Conservation (phyloP, 2,329 filamentous ascomycete genomes). For the Berkeleyomyces basicola region DNA sequence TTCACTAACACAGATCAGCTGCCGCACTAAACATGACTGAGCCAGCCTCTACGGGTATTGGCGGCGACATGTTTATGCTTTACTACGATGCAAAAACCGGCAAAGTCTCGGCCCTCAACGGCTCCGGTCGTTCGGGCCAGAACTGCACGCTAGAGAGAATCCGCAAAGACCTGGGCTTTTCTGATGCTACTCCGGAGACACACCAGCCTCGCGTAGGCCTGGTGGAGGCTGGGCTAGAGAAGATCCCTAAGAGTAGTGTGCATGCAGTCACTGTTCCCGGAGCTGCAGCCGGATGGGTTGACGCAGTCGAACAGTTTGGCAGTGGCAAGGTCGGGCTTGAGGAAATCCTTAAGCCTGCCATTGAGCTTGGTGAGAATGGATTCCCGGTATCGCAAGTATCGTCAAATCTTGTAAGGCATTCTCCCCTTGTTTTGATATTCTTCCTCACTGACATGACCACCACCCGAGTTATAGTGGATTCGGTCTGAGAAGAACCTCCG, state of each 20-base stretch:
- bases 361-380: constrained; percentile 70
- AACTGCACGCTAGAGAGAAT: constrained; percentile 54
- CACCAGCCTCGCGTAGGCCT: constrained; percentile 37
- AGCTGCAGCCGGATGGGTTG: constrained; percentile 83
- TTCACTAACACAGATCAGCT: constrained; percentile 31
- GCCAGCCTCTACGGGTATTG: constrained; percentile 82
- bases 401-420: constrained; percentile 42
- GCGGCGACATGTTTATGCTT: constrained; percentile 92
- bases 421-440: neutral
- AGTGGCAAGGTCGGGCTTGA: constrained; percentile 66
- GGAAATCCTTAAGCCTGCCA: constrained; percentile 67
- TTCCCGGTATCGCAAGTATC: constrained; percentile 78
- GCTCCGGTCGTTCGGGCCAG: constrained; percentile 67
- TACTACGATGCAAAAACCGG: constrained; percentile 75
- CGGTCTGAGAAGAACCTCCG: constrained; percentile 45
- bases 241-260: constrained; percentile 59
- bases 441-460: neutral
- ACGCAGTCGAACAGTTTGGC: constrained; percentile 74
- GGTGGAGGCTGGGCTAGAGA: constrained; percentile 33
- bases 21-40: constrained; percentile 89
- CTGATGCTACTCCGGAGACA: constrained; percentile 31
- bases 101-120: constrained; percentile 75
- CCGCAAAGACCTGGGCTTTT: constrained; percentile 50
- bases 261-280: constrained; percentile 79
- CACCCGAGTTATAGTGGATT: constrained; percentile 47